These are phyloP conservation scores for Dryas drummondii DNA, from an alignment of 306 rosid species.

Conservation along the genomic window DNA sequence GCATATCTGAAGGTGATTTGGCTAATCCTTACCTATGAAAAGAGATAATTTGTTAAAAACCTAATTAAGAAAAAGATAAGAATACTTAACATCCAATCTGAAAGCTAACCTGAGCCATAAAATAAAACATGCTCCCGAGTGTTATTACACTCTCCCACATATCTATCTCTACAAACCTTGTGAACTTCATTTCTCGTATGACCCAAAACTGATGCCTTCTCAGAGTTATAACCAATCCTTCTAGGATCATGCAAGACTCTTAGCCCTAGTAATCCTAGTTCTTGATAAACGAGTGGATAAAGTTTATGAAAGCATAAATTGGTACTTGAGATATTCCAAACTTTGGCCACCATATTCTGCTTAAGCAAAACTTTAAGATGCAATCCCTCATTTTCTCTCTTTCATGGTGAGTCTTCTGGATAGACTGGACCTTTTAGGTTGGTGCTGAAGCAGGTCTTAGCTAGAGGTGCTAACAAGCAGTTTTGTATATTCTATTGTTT, in stretches of 20 bases:
- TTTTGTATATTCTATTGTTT: background rate
- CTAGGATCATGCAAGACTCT: slow-evolving; percentile 6
- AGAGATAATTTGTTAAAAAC: background rate
- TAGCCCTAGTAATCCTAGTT: background rate
- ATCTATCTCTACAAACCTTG: background rate
- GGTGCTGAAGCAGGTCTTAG: background rate
- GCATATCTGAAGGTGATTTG: background rate
- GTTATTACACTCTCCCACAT: background rate
- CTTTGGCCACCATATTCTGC: background rate
- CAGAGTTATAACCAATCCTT: background rate
- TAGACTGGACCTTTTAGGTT: background rate
- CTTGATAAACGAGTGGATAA: background rate
- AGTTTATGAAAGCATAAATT: background rate
- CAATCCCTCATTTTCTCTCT: background rate
- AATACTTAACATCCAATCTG: background rate
- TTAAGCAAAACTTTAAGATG: background rate
- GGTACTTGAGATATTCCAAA: background rate
- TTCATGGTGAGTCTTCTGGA: background rate
- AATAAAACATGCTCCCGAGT: background rate
- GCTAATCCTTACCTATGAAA: background rate
- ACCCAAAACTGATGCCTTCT: background rate
- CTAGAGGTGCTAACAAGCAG: background rate
- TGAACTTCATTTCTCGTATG: background rate
- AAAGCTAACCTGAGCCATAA: background rate
- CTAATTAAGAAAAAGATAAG: background rate